Evolutionary conservation across 2,329 filamentous ascomycete genomes (phyloP).

Genomic region (Pseudocercospora eumusae): DNA sequence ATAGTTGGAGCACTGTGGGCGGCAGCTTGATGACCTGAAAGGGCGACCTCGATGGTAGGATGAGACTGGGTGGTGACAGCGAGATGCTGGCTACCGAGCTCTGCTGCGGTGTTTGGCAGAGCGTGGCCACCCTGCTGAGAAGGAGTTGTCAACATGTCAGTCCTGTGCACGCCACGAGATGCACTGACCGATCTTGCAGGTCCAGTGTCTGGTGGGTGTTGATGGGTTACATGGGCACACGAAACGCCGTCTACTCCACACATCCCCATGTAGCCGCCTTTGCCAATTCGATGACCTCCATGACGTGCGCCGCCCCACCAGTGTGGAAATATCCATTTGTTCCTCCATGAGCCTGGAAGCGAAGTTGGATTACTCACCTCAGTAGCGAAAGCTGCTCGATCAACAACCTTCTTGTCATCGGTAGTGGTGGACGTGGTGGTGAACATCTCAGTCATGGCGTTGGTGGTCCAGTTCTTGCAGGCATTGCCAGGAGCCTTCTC

Average conservation of each 20-base stretch:
- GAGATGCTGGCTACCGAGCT: neutral
- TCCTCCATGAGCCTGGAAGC: neutral
- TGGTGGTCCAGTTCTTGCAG: constrained; percentile 4
- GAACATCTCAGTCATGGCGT: neutral
- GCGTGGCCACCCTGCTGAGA: neutral
- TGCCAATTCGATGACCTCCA: neutral
- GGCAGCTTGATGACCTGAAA: neutral
- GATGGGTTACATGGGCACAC: neutral
- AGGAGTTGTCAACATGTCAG: neutral
- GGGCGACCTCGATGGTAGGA: neutral
- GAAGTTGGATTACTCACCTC: neutral
- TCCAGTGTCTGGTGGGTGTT: neutral
- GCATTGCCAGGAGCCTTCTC: neutral
- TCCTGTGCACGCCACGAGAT: neutral
- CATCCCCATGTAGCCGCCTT: neutral
- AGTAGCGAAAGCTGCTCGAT: neutral
- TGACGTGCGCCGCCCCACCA: neutral
- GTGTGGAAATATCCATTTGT: neutral
- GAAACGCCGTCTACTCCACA: neutral
- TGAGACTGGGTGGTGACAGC: neutral
- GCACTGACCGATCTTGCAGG: neutral
- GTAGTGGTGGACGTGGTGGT: neutral
- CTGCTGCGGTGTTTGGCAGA: neutral
- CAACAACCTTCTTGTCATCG: neutral
- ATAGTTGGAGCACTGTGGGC: neutral